A percentile compares a stretch with the other conserved stretches of the same genome.
Conservation (phyloP, 163 green algal species). For the Coccomyxa subellipsoidea region DNA sequence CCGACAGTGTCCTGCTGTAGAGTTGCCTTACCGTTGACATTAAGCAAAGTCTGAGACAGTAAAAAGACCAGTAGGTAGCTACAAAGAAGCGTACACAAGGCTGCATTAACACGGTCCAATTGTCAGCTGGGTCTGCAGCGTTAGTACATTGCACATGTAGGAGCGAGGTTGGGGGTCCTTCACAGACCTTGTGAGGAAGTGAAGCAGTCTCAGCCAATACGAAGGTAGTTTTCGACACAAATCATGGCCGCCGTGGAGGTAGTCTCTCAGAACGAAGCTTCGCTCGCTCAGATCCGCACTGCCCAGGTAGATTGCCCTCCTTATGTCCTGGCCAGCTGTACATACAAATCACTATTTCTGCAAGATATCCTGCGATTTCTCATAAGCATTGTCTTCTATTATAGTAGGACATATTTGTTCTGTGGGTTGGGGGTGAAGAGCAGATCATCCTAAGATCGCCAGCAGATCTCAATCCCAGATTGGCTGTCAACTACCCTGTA, state of each 20-base stretch:
- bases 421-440: background rate
- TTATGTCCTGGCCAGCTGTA: background rate
- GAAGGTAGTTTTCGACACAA: background rate
- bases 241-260: background rate
- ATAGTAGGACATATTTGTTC: too few relatives aligned
- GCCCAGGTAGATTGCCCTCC: background rate
- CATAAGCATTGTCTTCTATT: too few relatives aligned
- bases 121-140: background rate
- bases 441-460: background rate
- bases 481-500: too few relatives aligned
- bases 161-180: background rate
- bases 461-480: background rate
- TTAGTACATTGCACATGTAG: background rate
- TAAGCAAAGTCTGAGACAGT: background rate
- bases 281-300: background rate
- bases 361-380: background rate
- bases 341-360: background rate
- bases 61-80: background rate
- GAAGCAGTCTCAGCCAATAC: background rate
- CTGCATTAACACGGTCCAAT: background rate
- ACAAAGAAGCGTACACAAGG: too few relatives aligned
- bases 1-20: background rate
- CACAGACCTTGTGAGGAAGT: background rate
- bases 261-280: background rate
- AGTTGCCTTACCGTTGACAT: background rate